Conservation (phyloP, 495 filamentous ascomycete genomes). For the Neurospora sublineolata region DNA sequence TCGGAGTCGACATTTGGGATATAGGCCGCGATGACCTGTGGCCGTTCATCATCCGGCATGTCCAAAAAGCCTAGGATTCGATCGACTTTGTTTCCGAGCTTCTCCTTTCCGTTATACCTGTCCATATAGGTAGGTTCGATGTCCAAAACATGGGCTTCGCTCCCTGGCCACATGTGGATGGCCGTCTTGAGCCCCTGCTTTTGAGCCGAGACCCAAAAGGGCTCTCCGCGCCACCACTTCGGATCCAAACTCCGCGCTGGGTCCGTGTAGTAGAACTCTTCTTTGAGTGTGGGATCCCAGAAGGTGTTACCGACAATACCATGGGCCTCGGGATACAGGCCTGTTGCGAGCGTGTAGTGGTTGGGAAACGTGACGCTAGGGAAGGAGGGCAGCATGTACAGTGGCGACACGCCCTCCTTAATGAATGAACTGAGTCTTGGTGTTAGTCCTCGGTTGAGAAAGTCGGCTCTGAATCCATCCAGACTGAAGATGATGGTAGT, state of each 20-base stretch:
- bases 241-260: conserved; percentile 57
- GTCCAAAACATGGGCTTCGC: conserved; percentile 63
- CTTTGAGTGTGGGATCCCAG: conserved; percentile 64
- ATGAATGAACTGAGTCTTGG: conserved; percentile 72
- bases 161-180: conserved; percentile 98
- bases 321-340: conserved; percentile 84
- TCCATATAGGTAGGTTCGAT: conserved; percentile 68
- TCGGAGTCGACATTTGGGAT: conserved; percentile 81
- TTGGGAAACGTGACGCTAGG: conserved; percentile 97
- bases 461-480: conserved; percentile 96
- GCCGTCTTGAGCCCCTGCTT: conserved; percentile 60
- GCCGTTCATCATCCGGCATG: conserved; percentile 62
- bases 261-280: conserved; percentile 82
- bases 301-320: conserved; percentile 92
- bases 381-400: conserved; percentile 86
- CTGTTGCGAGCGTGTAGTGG: conserved; percentile 89
- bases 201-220: conserved; percentile 88
- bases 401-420: conserved; percentile 72
- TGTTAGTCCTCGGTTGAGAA: conserved; percentile 70
- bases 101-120: conserved; percentile 68
- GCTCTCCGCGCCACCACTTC: conserved; percentile 91
- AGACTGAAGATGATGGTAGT: conserved; percentile 92
- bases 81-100: conserved; percentile 59
- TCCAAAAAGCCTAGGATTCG: conserved; percentile 73
- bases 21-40: conserved; percentile 87